A percentile compares a stretch with the other conserved stretches of the same genome.
phyloP scores from a whole-genome alignment of 768 basidiomycete species.

The Inosperma sp. region DNA sequence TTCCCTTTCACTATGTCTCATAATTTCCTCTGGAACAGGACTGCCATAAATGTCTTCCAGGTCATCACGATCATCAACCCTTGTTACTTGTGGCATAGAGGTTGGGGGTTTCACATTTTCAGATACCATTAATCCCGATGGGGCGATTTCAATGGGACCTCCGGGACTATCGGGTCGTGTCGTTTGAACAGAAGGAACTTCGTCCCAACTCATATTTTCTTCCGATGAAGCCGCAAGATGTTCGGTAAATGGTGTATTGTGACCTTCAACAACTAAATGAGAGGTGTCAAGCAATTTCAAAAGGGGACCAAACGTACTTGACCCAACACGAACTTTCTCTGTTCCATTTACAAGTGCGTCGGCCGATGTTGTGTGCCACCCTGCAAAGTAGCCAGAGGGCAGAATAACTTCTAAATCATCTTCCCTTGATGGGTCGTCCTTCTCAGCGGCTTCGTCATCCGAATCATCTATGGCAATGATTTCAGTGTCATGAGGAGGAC shows the following conservation, averaged over 20 bases:
- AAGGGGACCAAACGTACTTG: not conserved
- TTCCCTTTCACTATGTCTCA: not conserved
- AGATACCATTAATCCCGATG: not conserved
- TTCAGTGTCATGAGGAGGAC: conserved; percentile 19
- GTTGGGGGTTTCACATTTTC: not conserved
- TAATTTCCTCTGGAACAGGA: not conserved
- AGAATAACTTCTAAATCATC: not conserved
- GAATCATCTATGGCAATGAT: conserved; percentile 22
- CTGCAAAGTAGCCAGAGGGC: not conserved
- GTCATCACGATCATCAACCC: not conserved
- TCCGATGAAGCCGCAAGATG: too few relatives aligned
- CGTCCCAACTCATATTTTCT: not conserved
- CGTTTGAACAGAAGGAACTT: not conserved
- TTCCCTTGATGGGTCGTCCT: not conserved
- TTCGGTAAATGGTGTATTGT: too few relatives aligned
- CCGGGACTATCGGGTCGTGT: not conserved
- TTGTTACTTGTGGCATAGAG: too few relatives aligned
- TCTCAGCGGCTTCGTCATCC: conserved; percentile 12
- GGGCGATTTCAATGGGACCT: not conserved
- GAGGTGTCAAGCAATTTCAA: not conserved
- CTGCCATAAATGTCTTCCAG: conserved; percentile 9
- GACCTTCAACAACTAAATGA: not conserved
- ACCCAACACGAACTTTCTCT: not conserved
- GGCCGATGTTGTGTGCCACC: not conserved
- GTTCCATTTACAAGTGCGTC: not conserved